Percentiles rank a stretch among this genome's conserved stretches.
Evolutionary conservation across 2,329 filamentous ascomycete genomes (phyloP).

Genomic region (Cordyceps tenuipes): DNA sequence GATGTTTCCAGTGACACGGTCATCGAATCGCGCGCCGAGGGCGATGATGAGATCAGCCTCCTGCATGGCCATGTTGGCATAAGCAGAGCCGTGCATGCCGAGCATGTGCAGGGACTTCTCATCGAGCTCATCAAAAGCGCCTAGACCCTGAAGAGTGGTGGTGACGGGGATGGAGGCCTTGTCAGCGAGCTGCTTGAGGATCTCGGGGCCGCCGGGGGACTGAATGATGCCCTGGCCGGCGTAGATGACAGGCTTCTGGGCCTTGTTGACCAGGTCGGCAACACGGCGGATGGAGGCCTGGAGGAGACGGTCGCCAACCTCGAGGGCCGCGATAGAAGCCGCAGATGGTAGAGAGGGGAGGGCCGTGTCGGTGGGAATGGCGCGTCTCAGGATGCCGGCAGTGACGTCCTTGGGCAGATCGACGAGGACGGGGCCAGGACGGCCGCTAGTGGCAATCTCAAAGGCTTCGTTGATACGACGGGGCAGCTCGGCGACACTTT

Average conservation of each 20-base stretch:
- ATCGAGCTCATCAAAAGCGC: constrained; percentile 86
- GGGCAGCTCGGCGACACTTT: constrained; percentile 86
- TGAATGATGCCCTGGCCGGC: constrained; percentile 85
- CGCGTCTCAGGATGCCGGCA: constrained; percentile 69
- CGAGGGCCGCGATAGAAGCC: constrained; percentile 71
- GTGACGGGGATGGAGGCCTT: constrained; percentile 91
- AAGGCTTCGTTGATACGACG: constrained; percentile 95
- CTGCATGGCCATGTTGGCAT: constrained; percentile 97
- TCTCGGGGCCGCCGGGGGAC: constrained; percentile 65
- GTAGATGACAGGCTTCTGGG: constrained; percentile 93
- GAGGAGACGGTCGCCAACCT: constrained; percentile 64
- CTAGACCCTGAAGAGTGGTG: constrained; percentile 88
- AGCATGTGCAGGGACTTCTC: constrained; percentile 96
- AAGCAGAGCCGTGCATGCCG: constrained; percentile 95
- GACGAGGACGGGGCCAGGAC: constrained; percentile 89
- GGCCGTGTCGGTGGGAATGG: constrained; percentile 69
- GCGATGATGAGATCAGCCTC: constrained; percentile 94
- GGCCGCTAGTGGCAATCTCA: constrained; percentile 90
- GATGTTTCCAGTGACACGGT: constrained; percentile 79
- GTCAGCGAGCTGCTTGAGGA: constrained; percentile 80
- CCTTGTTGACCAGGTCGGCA: constrained; percentile 72
- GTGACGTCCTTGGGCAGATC: constrained; percentile 97
- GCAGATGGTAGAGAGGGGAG: constrained; percentile 78
- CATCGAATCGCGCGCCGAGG: constrained; percentile 88
- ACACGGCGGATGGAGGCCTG: constrained; percentile 66